These are phyloP conservation scores for Neurospora sp. DNA, from an alignment of 495 filamentous ascomycete species.

Conservation along the genomic window DNA sequence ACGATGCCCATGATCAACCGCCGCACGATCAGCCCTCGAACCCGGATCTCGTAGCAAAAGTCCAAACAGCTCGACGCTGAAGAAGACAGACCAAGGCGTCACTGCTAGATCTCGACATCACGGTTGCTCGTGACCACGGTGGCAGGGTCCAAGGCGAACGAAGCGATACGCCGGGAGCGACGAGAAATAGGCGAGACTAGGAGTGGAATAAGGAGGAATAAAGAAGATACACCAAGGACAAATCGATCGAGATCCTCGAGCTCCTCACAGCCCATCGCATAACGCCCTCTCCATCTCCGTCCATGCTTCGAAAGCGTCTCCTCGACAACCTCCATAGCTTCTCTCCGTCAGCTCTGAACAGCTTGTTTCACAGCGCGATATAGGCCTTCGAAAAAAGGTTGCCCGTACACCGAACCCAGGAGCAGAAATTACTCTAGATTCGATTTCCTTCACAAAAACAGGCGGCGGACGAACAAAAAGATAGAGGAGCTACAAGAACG, in stretches of 20 bases:
- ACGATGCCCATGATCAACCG: background rate
- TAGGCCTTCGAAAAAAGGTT: background rate
- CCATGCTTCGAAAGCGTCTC: background rate
- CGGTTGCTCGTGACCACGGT: accelerated
- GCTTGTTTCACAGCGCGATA: background rate
- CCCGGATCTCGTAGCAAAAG: background rate
- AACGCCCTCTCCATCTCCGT: background rate
- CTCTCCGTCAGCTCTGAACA: background rate
- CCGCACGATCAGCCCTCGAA: background rate
- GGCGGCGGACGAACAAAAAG: no score
- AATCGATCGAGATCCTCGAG: background rate
- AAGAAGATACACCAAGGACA: background rate
- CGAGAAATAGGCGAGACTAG: background rate
- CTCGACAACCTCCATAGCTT: background rate
- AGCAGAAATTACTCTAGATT: background rate
- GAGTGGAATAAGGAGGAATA: background rate
- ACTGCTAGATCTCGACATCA: background rate
- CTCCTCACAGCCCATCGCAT: background rate
- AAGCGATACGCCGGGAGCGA: background rate
- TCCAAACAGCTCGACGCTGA: background rate
- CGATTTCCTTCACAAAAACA: no score
- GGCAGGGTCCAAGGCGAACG: background rate
- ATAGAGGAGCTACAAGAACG: no score
- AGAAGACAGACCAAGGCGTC: background rate
- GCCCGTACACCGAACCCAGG: no score